Conservation (phyloP, 768 basidiomycete species). For the Zangia roseola region DNA sequence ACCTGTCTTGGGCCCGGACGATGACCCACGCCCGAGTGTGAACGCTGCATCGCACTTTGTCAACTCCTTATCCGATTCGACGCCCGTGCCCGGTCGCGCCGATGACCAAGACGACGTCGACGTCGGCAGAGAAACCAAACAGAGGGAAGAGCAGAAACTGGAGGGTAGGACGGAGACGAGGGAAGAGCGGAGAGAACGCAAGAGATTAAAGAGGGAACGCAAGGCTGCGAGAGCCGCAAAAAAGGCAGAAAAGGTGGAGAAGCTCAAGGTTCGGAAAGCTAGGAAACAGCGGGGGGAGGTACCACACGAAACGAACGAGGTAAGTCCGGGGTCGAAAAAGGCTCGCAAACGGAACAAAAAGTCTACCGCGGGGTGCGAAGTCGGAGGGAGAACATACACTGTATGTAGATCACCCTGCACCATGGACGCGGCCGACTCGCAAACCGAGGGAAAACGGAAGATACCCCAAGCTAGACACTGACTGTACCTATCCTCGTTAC, state of each 20-base stretch:
- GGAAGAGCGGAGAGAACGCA: conserved; percentile 23
- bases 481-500: not conserved
- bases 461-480: conserved; percentile 12
- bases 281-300: not conserved
- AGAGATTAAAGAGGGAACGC: conserved; percentile 24
- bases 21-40: not conserved
- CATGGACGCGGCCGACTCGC: not conserved
- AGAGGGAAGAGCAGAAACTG: conserved; percentile 10
- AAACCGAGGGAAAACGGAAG: conserved; percentile 12
- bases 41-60: not conserved
- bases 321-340: conserved; percentile 1
- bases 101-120: not conserved
- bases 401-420: not conserved
- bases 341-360: conserved; percentile 8
- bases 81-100: not conserved
- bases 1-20: conserved; percentile 57
- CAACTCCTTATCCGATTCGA: not conserved
- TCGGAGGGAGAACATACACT: conserved; percentile 9
- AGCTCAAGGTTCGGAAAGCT: not conserved
- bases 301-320: not conserved
- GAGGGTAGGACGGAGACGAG: conserved; percentile 9
- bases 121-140: not conserved
- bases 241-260: conserved; percentile 8
- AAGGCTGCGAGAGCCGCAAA: conserved; percentile 15
- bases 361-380: conserved; percentile 7